Evolutionary conservation across 192 early-diverging fungal genomes (phyloP).

Genomic region (Helicostylum pulchrum): DNA sequence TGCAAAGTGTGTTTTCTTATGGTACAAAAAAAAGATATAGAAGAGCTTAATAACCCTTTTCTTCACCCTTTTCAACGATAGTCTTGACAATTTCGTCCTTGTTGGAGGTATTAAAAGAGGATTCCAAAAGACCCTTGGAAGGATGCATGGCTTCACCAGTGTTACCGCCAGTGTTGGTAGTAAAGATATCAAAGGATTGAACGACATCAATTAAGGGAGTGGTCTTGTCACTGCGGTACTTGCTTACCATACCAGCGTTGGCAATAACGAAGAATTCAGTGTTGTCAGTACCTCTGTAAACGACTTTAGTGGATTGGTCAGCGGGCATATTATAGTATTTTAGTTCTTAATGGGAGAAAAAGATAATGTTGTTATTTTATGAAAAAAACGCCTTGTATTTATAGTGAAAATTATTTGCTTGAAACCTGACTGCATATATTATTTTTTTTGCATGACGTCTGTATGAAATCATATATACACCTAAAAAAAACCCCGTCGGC

Average conservation of each 20-base stretch:
- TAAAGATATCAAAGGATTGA: conserved; percentile 34
- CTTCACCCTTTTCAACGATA: conserved; percentile 32
- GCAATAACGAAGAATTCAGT: conserved; percentile 37
- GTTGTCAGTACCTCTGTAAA: conserved; percentile 27
- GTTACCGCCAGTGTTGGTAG: conserved; percentile 23
- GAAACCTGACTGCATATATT: background rate
- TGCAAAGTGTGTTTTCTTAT: background rate
- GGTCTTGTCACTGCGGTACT: conserved; percentile 35
- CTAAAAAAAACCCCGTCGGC: too few relatives aligned
- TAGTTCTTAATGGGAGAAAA: background rate
- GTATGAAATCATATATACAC: background rate
- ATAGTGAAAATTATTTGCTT: background rate
- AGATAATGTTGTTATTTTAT: background rate
- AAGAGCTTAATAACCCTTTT: conserved; percentile 17
- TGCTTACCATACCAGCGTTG: conserved; percentile 16
- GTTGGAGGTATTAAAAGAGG: conserved; percentile 30
- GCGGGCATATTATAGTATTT: background rate
- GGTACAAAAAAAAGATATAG: background rate
- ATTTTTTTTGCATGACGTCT: background rate
- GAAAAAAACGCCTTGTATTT: background rate
- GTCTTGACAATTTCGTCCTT: conserved; percentile 27
- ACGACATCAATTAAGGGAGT: conserved; percentile 39
- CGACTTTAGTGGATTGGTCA: conserved; percentile 11
- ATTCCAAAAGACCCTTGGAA: conserved; percentile 28
- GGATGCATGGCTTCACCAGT: conserved; percentile 31